Percentiles rank a stretch among this genome's conserved stretches.
phyloP scores from a whole-genome alignment of 306 rosid genomes.

The Cicer yamashitae region DNA sequence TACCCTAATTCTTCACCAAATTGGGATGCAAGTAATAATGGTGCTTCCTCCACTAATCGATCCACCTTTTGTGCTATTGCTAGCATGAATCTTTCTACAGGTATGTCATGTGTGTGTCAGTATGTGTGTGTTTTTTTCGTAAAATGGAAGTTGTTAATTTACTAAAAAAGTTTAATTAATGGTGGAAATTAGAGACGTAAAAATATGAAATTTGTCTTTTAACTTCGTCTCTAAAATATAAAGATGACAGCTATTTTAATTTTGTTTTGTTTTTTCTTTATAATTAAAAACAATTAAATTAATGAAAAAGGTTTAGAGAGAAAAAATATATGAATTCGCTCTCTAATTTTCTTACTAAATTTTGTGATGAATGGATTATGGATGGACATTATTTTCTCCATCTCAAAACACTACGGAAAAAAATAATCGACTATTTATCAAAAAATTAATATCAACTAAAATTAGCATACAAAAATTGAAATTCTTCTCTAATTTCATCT shows the following conservation, averaged over 20 bases:
- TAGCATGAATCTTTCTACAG: conserved; percentile 53
- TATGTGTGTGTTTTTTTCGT: not conserved
- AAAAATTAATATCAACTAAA: not conserved
- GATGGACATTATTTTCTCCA: too few species aligned
- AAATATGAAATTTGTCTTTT: not conserved
- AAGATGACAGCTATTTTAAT: not conserved
- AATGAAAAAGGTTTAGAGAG: too few species aligned
- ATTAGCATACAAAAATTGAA: not conserved
- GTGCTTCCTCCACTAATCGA: conserved; percentile 34
- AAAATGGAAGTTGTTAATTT: not conserved
- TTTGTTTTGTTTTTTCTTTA: too few species aligned
- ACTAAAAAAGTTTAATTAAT: not conserved
- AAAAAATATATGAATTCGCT: too few species aligned
- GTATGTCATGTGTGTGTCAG: conserved; percentile 22
- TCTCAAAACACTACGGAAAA: too few species aligned
- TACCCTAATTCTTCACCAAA: conserved; percentile 65
- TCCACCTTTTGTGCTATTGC: conserved; percentile 55
- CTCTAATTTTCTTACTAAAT: too few species aligned
- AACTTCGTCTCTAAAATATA: not conserved
- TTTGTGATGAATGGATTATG: too few species aligned
- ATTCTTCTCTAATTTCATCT: not conserved
- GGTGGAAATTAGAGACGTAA: not conserved
- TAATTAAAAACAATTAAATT: too few species aligned
- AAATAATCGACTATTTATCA: too few species aligned
- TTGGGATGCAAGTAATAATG: conserved; percentile 63